Conservation (phyloP, 2,329 filamentous ascomycete genomes). For the Aspergillus brasiliensis region DNA sequence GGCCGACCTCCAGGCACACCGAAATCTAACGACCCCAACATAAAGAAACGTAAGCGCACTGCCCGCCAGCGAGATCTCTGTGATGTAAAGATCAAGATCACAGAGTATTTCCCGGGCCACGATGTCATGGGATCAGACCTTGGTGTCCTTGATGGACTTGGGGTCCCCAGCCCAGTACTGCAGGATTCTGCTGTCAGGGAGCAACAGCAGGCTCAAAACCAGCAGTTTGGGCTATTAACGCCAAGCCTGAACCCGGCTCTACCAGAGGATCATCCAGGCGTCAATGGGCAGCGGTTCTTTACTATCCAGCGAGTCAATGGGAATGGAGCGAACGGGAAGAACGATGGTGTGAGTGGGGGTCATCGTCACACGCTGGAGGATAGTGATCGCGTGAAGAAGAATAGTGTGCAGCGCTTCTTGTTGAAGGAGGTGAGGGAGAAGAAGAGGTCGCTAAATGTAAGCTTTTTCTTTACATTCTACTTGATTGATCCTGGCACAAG, state of each 20-base stretch:
- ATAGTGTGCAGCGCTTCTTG: slow-evolving; percentile 69
- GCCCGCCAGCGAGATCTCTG: slow-evolving; percentile 78
- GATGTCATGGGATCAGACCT: slow-evolving; percentile 33
- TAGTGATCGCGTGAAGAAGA: slow-evolving; percentile 80
- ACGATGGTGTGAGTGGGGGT: slow-evolving; percentile 68
- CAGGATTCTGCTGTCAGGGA: neutral
- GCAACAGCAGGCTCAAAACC: slow-evolving; percentile 7
- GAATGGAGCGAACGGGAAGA: slow-evolving; percentile 72
- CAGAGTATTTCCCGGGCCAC: slow-evolving; percentile 67
- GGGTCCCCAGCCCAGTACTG: slow-evolving; percentile 15
- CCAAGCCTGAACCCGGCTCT: slow-evolving; percentile 42
- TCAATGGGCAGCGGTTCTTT: slow-evolving; percentile 62
- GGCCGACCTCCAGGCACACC: slow-evolving; percentile 76
- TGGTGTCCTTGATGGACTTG: slow-evolving; percentile 28
- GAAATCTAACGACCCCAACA: slow-evolving; percentile 76
- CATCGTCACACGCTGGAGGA: slow-evolving; percentile 73
- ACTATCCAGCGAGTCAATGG: slow-evolving; percentile 78
- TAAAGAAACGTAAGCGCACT: slow-evolving; percentile 77
- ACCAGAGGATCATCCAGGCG: slow-evolving; percentile 50
- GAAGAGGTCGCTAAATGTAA: slow-evolving; percentile 59
- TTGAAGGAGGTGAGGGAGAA: slow-evolving; percentile 66
- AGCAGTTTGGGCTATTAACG: slow-evolving; percentile 49
- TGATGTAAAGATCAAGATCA: slow-evolving; percentile 85
- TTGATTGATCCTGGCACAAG: neutral
- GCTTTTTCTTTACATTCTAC: slow-evolving; percentile 29